A percentile compares a stretch with the other conserved stretches of the same genome.
These are phyloP conservation scores for Eucommia ulmoides DNA, from an alignment of 257 asterid genomes.

Conservation along the genomic window DNA sequence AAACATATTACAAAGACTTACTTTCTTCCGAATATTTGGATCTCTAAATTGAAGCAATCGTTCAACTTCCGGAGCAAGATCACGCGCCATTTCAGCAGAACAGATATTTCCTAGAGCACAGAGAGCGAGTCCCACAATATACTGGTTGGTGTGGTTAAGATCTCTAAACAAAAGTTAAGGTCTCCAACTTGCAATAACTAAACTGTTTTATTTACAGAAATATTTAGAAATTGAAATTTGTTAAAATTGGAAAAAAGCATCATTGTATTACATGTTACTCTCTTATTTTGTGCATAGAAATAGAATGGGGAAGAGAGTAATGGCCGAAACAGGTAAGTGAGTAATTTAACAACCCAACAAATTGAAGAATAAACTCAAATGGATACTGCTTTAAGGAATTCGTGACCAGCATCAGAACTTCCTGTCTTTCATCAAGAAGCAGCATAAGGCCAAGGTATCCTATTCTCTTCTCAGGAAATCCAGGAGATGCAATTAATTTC, in stretches of 20 bases:
- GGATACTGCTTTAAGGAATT: constrained; percentile 98
- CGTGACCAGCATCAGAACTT: constrained; percentile 96
- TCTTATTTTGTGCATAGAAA: too few relatives aligned
- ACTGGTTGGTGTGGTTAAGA: constrained; percentile 90
- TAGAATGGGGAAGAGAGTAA: too few relatives aligned
- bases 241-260: too few relatives aligned
- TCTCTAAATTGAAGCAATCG: constrained; percentile 87
- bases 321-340: constrained; percentile 9
- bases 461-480: constrained; percentile 96
- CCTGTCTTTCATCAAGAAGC: constrained; percentile 99
- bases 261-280: too few relatives aligned
- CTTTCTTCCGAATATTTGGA: constrained; percentile 96
- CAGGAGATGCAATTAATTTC: constrained; percentile 87
- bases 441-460: constrained; percentile 99
- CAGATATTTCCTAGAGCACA: constrained; percentile 96
- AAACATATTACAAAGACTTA: constrained; percentile 19
- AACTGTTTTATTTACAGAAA: too few relatives aligned
- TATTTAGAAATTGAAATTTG: too few relatives aligned
- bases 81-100: constrained; percentile 99
- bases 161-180: constrained; percentile 73
- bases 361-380: constrained; percentile 3
- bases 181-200: constrained; percentile 6
- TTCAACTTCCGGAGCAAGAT: constrained; percentile 98
- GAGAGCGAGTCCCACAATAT: constrained; percentile 97
- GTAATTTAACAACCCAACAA: not conserved